A percentile compares a stretch with the other conserved stretches of the same genome.
Evolutionary conservation across 495 filamentous ascomycete species (phyloP).

Genomic region (Penicillium daleae): DNA sequence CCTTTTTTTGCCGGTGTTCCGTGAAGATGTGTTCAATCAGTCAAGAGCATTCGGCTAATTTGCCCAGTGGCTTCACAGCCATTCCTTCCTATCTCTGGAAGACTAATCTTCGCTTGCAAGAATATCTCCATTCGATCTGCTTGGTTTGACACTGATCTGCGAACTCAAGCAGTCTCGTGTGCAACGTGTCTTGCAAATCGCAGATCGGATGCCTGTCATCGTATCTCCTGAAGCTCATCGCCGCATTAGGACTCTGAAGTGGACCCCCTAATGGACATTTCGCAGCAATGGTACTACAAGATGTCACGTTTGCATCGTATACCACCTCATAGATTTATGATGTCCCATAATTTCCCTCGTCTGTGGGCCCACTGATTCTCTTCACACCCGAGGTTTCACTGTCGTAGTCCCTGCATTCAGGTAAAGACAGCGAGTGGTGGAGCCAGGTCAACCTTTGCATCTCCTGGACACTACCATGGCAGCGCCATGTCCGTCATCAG

Average conservation of each 20-base stretch:
- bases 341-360: conserved; percentile 18
- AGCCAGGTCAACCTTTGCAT: conserved; percentile 31
- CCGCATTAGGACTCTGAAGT: conserved; percentile 36
- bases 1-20: background rate
- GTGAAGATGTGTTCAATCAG: background rate
- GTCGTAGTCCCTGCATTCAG: conserved; percentile 30
- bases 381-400: conserved; percentile 28
- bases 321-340: conserved; percentile 21
- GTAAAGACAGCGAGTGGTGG: conserved; percentile 22
- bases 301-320: conserved; percentile 41
- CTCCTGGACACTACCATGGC: conserved; percentile 40
- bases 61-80: background rate
- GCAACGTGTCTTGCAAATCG: conserved; percentile 4
- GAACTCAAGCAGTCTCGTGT: background rate
- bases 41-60: background rate
- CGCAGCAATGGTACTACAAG: conserved; percentile 34
- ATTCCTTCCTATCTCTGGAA: background rate
- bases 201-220: conserved; percentile 3
- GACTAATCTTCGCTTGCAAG: background rate
- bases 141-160: background rate
- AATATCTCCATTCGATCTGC: background rate
- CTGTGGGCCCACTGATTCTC: conserved; percentile 26
- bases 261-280: conserved; percentile 10
- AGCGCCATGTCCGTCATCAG: conserved; percentile 26
- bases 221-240: conserved; percentile 15